Evolutionary conservation across 2,329 filamentous ascomycete species (phyloP).

Genomic region (Fusarium sp.): DNA sequence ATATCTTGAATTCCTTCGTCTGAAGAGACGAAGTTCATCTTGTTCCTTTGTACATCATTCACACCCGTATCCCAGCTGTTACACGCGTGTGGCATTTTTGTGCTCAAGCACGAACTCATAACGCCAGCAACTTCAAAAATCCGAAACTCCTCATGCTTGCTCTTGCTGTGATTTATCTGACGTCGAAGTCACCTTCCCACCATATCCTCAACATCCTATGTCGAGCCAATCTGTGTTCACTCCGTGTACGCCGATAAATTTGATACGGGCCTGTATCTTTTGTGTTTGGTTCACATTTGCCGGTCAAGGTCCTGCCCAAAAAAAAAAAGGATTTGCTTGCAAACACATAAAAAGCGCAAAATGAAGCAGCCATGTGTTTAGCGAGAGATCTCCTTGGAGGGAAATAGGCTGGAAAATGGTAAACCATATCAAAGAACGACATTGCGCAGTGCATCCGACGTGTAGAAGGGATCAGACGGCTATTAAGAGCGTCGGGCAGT

Average conservation of each 20-base stretch:
- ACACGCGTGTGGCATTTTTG: conserved; percentile 31
- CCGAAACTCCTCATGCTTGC: conserved; percentile 37
- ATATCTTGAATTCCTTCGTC: background rate
- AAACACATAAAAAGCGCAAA: conserved; percentile 30
- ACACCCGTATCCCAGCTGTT: conserved; percentile 13
- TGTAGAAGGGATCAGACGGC: conserved; percentile 6
- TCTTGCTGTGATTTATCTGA: conserved; percentile 32
- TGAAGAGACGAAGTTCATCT: conserved; percentile 1
- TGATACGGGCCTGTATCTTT: conserved; percentile 26
- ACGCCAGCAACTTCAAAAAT: conserved; percentile 30
- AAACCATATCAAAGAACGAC: conserved; percentile 24
- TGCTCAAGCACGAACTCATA: conserved; percentile 35
- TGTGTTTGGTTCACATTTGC: conserved; percentile 27
- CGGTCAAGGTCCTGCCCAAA: conserved; percentile 16
- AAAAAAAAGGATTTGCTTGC: conserved; percentile 23
- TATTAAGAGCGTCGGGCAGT: conserved; percentile 29
- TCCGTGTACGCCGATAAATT: conserved; percentile 29
- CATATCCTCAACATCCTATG: conserved; percentile 13
- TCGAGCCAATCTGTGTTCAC: conserved; percentile 17
- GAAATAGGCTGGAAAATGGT: conserved; percentile 22
- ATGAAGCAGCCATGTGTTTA: conserved; percentile 28
- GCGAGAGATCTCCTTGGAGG: conserved; percentile 33
- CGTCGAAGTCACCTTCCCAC: conserved; percentile 20
- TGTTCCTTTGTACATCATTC: conserved; percentile 3
- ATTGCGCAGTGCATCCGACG: conserved; percentile 24